Base-by-base conservation (phyloP, 1,284 basidiomycete species). In the Hypsizygus ulmarius region DNA sequence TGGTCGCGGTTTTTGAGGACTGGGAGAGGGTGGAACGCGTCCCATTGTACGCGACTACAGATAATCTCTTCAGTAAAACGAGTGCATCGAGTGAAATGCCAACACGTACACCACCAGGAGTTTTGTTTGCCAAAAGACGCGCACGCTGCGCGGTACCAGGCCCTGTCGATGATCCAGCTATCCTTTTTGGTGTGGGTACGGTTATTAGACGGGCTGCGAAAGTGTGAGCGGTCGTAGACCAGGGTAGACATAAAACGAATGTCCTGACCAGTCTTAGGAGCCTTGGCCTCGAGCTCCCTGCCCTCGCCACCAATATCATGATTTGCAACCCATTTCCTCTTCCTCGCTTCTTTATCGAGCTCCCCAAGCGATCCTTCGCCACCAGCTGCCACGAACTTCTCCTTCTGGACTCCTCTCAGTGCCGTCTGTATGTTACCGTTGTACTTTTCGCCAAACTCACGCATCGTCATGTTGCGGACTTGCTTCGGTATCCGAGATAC, bases 371-470 rank as follows among this genome's bases (percentile, higher is more conserved):
- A 68, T 67, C 21, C 64, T 51, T 70, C 70, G 54, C 64, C 68
- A 14, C 75, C 76, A 5, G 70, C 69, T 29, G 68, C 72, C 9
- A 70, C 71, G 43, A 81, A 63, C 45, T 69, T 70, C 47, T 82
- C 81, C 58, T 75, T 80, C 65, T 84, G 84, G 43, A 81, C 65
- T 8, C 79, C 84, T 52, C 79, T 74, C 49, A 88, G 65, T 37
- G 82, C 84, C 9, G 75, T 77, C 56, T 87, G 81, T 15, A 88
- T 71, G 57, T 87, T 81, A 1, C 85, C 87, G 43, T 82, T 73
- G 64, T 90, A 90, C 59, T 86, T 88, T 45, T 81, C 81, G 19
- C 76, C 78, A 63, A 91, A 89, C 40, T 90, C 87, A 43, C 77
- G 77, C 74, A 91, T 80, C 11, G 81, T 80, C 61, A 90, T 79